Evolutionary conservation across 1,284 basidiomycete species (phyloP).

Genomic region (Leccinum insolens): DNA sequence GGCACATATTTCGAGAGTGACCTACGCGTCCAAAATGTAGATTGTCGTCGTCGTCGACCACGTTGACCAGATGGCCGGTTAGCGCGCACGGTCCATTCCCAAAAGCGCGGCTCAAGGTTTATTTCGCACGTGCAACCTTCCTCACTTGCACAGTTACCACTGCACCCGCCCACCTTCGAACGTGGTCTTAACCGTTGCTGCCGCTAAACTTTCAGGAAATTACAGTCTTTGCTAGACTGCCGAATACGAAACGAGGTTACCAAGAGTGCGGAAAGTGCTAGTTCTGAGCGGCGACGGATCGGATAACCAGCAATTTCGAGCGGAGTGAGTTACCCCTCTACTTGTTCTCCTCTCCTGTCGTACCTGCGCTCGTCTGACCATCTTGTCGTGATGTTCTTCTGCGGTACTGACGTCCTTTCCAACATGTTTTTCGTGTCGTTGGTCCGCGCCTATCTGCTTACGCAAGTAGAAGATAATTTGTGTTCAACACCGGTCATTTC

Average conservation of each 20-base stretch:
- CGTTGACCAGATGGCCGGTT: constrained; percentile 16
- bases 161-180: constrained; percentile 15
- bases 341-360: constrained; percentile 3
- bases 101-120: constrained; percentile 35
- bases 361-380: constrained; percentile 1
- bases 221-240: constrained; percentile 6
- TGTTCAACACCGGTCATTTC: constrained; percentile 27
- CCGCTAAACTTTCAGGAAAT: constrained; percentile 15
- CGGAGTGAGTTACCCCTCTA: constrained; percentile 35
- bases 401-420: constrained; percentile 12
- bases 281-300: constrained; percentile 41
- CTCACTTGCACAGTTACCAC: constrained; percentile 32
- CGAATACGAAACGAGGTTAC: constrained; percentile 15
- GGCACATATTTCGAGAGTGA: constrained; percentile 21
- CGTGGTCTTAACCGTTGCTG: constrained; percentile 11
- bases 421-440: constrained; percentile 22
- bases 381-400: constrained; percentile 5
- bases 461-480: constrained; percentile 32
- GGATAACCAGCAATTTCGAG: constrained; percentile 39
- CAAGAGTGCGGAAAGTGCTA: constrained; percentile 15
- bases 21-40: constrained; percentile 4
- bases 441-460: constrained; percentile 35
- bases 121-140: constrained; percentile 36
- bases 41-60: constrained; percentile 24
- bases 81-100: constrained; percentile 30